Percentiles rank a stretch among this genome's conserved stretches.
phyloP scores from a whole-genome alignment of 768 basidiomycete genomes.

The Suillus variegatus region DNA sequence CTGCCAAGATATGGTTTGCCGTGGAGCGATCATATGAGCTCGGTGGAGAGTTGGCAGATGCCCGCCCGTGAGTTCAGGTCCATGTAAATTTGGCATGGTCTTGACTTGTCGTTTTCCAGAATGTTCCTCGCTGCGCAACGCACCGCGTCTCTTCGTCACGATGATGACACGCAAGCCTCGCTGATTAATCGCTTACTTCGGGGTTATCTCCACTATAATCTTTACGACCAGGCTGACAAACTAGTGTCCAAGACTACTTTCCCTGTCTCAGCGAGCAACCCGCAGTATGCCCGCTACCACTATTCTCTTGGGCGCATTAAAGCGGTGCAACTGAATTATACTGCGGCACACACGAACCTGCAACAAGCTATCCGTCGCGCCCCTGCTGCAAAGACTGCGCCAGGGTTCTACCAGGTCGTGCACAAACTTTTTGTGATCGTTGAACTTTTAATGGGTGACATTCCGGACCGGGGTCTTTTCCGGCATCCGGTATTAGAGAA shows the following conservation, averaged over 20 bases:
- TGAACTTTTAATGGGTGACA: slow-evolving; percentile 93
- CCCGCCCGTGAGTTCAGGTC: slow-evolving; percentile 66
- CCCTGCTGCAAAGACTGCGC: slow-evolving; percentile 81
- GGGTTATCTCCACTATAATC: slow-evolving; percentile 71
- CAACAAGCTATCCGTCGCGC: slow-evolving; percentile 96
- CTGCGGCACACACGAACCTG: slow-evolving; percentile 85
- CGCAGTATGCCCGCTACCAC: slow-evolving; percentile 65
- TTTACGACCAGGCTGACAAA: slow-evolving; percentile 97
- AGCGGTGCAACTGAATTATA: slow-evolving; percentile 92
- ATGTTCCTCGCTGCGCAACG: slow-evolving; percentile 88
- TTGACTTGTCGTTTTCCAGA: slow-evolving; percentile 34
- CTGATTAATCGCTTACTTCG: slow-evolving; percentile 81
- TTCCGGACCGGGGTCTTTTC: slow-evolving; percentile 89
- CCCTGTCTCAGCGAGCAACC: slow-evolving; percentile 83
- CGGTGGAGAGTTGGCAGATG: slow-evolving; percentile 72
- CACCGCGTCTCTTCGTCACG: slow-evolving; percentile 74
- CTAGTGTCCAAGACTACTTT: slow-evolving; percentile 92
- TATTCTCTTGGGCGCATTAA: slow-evolving; percentile 94
- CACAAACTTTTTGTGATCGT: slow-evolving; percentile 96
- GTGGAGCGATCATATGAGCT: slow-evolving; percentile 87
- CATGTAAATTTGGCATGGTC: slow-evolving; percentile 13
- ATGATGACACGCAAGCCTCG: slow-evolving; percentile 89
- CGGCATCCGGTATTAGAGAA: slow-evolving; percentile 90
- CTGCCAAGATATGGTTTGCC: slow-evolving; percentile 93
- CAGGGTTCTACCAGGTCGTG: slow-evolving; percentile 94